phyloP scores from a whole-genome alignment of 2,329 filamentous ascomycete species.

The Exophiala mesophila region DNA sequence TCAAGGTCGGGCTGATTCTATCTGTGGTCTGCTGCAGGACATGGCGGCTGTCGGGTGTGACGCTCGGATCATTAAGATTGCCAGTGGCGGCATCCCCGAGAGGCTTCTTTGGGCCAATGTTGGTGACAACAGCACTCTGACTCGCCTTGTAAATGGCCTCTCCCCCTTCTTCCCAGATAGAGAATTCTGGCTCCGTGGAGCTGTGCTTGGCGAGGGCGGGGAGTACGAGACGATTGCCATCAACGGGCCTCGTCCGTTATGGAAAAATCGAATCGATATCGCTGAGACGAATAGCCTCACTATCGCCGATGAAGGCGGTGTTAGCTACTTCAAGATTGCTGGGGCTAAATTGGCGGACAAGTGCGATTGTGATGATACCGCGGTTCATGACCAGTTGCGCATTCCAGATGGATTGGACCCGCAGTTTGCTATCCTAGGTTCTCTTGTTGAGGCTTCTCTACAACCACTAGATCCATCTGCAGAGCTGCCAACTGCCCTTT shows the following conservation, averaged over 20 bases:
- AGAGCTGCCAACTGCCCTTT: constrained; percentile 24
- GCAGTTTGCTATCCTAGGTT: constrained; percentile 51
- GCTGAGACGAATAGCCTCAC: constrained; percentile 49
- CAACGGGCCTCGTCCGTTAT: constrained; percentile 68
- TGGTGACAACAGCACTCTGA: constrained; percentile 49
- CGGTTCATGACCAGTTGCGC: constrained; percentile 23
- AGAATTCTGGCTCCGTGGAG: constrained; percentile 55
- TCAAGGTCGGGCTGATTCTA: constrained; percentile 26
- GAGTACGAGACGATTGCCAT: constrained; percentile 93
- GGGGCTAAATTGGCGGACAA: constrained; percentile 52
- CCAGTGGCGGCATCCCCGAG: constrained; percentile 81
- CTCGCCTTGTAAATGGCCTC: constrained; percentile 46
- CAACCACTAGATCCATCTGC: not conserved
- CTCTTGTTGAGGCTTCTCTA: constrained; percentile 25
- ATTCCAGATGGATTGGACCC: constrained; percentile 63
- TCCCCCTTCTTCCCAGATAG: constrained; percentile 51
- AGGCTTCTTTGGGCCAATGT: constrained; percentile 76
- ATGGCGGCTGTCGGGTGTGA: constrained; percentile 76
- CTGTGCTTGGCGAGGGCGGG: constrained; percentile 83
- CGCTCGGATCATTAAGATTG: constrained; percentile 91
- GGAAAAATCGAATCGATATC: constrained; percentile 66
- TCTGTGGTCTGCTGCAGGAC: constrained; percentile 62
- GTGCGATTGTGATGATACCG: constrained; percentile 21
- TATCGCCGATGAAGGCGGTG: constrained; percentile 68
- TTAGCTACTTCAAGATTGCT: constrained; percentile 63